These are phyloP conservation scores for Mucor ambiguus DNA, from an alignment of 371 early-diverging fungal species.

Conservation along the genomic window DNA sequence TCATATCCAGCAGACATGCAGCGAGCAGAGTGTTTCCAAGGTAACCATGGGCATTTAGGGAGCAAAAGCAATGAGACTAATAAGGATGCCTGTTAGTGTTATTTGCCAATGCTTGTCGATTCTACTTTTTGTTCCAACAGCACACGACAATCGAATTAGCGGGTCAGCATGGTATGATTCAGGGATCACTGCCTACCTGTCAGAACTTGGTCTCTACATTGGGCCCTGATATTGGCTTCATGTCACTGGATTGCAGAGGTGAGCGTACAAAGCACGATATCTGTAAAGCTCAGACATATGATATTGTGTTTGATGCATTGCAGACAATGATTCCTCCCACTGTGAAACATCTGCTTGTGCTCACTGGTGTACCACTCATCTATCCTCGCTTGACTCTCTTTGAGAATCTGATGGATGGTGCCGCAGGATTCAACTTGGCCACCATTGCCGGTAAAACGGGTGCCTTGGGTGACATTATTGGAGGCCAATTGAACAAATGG, in stretches of 20 bases:
- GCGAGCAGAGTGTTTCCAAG: slow-evolving; percentile 45
- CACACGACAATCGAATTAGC: slow-evolving; percentile 71
- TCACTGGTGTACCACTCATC: slow-evolving; percentile 74
- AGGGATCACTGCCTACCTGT: slow-evolving; percentile 28
- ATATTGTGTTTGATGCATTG: slow-evolving; percentile 57
- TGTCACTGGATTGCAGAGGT: slow-evolving; percentile 75
- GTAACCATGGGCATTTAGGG: not conserved
- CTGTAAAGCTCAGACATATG: slow-evolving; percentile 60
- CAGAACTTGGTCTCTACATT: slow-evolving; percentile 33
- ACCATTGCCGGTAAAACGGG: slow-evolving; percentile 53
- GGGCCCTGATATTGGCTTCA: slow-evolving; percentile 56
- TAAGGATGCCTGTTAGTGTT: slow-evolving; percentile 11
- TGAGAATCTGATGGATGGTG: slow-evolving; percentile 55
- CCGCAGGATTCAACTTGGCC: slow-evolving; percentile 42
- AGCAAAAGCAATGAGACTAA: not conserved
- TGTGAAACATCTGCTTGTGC: slow-evolving; percentile 60
- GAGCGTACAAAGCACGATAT: slow-evolving; percentile 69
- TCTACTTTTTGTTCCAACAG: slow-evolving; percentile 84
- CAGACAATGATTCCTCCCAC: slow-evolving; percentile 55
- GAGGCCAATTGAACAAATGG: slow-evolving; percentile 51
- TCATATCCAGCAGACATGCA: slow-evolving; percentile 79
- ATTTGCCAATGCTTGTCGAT: slow-evolving; percentile 66
- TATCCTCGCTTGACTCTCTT: slow-evolving; percentile 73
- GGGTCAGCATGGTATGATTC: slow-evolving; percentile 51
- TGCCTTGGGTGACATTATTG: slow-evolving; percentile 51